A percentile compares a stretch with the other conserved stretches of the same genome.
phyloP scores from a whole-genome alignment of 371 early-diverging fungal species.

The Fennellomyces sp. region DNA sequence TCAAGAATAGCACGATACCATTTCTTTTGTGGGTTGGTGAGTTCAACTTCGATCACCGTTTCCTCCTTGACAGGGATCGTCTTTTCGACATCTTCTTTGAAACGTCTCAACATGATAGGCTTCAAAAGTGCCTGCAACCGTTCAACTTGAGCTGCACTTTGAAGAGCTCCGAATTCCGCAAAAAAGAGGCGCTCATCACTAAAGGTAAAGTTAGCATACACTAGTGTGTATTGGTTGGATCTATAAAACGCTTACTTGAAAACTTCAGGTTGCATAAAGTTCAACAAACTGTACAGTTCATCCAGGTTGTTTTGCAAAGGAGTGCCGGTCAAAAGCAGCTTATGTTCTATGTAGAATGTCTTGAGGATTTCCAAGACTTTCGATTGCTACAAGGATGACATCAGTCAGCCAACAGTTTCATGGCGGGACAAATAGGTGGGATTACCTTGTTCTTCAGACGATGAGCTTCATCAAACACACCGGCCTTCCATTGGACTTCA shows the following conservation, averaged over 20 bases:
- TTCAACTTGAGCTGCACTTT: slow-evolving; percentile 80
- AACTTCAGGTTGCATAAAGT: slow-evolving; percentile 88
- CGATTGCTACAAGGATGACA: slow-evolving; percentile 27
- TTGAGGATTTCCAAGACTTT: slow-evolving; percentile 50
- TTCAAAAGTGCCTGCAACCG: slow-evolving; percentile 69
- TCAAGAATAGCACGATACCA: slow-evolving; percentile 93
- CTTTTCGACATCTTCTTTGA: slow-evolving; percentile 89
- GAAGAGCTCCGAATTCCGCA: slow-evolving; percentile 74
- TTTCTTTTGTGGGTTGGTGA: slow-evolving; percentile 85
- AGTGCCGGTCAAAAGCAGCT: slow-evolving; percentile 57
- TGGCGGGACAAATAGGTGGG: no score
- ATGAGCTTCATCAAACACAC: slow-evolving; percentile 97
- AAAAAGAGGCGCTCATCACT: slow-evolving; percentile 74
- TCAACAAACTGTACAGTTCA: slow-evolving; percentile 91
- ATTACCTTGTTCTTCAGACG: slow-evolving; percentile 87
- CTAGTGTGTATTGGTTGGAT: background rate
- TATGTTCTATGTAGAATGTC: slow-evolving; percentile 49
- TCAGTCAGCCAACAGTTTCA: no score
- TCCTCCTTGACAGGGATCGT: slow-evolving; percentile 88
- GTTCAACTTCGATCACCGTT: slow-evolving; percentile 86
- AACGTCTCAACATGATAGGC: slow-evolving; percentile 77
- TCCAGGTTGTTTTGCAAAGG: slow-evolving; percentile 94
- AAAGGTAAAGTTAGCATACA: slow-evolving; percentile 16
- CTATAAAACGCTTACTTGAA: slow-evolving; percentile 24
- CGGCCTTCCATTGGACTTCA: slow-evolving; percentile 82